Base-by-base conservation (phyloP, 169 alveolate genomes). In the Plasmodium relictum region DNA sequence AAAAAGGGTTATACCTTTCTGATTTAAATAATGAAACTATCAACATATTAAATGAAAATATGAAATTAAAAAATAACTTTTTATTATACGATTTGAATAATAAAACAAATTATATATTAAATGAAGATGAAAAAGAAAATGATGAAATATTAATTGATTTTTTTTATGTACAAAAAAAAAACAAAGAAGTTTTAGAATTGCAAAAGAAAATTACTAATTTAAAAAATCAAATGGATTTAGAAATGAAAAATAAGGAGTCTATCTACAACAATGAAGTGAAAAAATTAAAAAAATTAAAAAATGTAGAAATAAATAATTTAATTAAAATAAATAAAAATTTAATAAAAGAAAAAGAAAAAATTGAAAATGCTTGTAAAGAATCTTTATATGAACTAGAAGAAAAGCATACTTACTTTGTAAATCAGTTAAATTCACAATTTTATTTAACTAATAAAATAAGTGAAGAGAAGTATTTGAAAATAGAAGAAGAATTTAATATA, bases 201-300 rank as follows among this genome's bases (percentile, higher is more conserved):
- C 74, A 83, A 45, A 83, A 83, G 26, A 83, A 83, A 12, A 83
- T 83, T 68, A 70, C 45, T 16, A 83, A 83, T 69, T 10, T 69
- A 22, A 83, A 69, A 83, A 69, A 83, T 48, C 86, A 83, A 69
- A 83, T 83, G 86, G 80, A 68, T 39, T 62, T 83, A 42, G 91
- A 83, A 83, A 83, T 83, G 91, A 83, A 83, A 83, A 83, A 83
- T 68, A 83, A 71, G n/a, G 91, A 83, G 56, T 83, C 91, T 45
- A 83, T 83, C 54, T 73, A 83, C 45, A 83, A 83, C 58, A 68
- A 71, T 39, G 85, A 68, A 48, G 52, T 83, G 73, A 83, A 69
- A 45, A 83, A 83, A 83, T 59, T 83, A 45, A 73, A 69, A 54
- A 83, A 83, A 20, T 73, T 68, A 41, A 83, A 83, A 83, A 45